Evolutionary conservation across 2,329 filamentous ascomycete genomes (phyloP).

Genomic region (Clarireedia monteithiana): DNA sequence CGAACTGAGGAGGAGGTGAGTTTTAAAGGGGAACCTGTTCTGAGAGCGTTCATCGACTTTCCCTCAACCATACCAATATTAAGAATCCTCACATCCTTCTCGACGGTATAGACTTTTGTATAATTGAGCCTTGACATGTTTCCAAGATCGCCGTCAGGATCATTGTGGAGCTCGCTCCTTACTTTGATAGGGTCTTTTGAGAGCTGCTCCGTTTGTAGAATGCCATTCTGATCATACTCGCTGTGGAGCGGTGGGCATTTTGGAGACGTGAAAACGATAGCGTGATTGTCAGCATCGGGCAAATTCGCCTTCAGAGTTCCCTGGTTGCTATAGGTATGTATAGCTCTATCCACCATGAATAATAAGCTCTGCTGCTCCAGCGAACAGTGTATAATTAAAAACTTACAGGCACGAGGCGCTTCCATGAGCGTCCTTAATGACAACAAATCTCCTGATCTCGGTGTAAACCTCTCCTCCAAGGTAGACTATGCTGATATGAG

Average conservation of each 20-base stretch:
- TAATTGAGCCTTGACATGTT: constrained; percentile 19
- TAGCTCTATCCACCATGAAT: constrained; percentile 7
- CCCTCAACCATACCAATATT: constrained; percentile 14
- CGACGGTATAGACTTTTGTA: constrained; percentile 23
- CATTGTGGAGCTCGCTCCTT: background rate
- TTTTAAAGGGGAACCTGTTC: too few relatives aligned
- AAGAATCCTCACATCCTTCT: constrained; percentile 16
- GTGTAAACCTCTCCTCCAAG: constrained; percentile 13
- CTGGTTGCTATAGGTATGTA: constrained; percentile 20
- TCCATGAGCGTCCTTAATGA: constrained; percentile 15
- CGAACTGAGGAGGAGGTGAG: too few relatives aligned
- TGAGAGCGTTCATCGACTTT: background rate
- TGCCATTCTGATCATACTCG: background rate
- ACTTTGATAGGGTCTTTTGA: constrained; percentile 19
- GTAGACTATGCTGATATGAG: constrained; percentile 8
- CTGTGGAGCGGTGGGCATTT: background rate
- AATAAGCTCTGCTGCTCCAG: background rate
- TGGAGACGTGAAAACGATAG: background rate
- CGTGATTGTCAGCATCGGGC: background rate
- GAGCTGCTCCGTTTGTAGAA: constrained; percentile 7
- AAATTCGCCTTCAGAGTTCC: constrained; percentile 20
- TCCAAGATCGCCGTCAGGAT: background rate
- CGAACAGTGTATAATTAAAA: background rate
- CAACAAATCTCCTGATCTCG: constrained; percentile 22
- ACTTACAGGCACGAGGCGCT: constrained; percentile 20